phyloP scores from a whole-genome alignment of 1,139 yeast genomes.

The Sugiyamaella xylanicola region DNA sequence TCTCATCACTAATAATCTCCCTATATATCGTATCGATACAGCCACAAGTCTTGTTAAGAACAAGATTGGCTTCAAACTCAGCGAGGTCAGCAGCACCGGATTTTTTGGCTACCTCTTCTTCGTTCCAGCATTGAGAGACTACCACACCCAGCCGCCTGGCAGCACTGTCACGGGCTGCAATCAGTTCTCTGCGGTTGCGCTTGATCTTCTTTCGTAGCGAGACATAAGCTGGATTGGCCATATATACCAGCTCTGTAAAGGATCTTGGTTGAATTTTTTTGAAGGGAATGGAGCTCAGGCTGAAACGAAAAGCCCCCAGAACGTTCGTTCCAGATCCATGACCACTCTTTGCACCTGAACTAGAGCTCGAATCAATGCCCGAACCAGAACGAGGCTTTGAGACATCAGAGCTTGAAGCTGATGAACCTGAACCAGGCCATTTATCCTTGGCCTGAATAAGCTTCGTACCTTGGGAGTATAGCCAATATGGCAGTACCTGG shows the following conservation, averaged over 20 bases:
- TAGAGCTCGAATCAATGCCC: neutral
- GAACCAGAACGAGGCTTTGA: neutral
- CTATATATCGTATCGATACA: slow-evolving; percentile 7
- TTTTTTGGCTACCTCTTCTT: neutral
- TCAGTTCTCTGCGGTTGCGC: slow-evolving; percentile 14
- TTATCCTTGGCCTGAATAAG: slow-evolving; percentile 5
- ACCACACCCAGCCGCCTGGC: slow-evolving; percentile 27
- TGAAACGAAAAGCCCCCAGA: neutral
- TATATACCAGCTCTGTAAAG: slow-evolving; percentile 19
- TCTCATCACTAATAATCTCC: slow-evolving; percentile 8
- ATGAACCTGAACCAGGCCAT: too few species aligned
- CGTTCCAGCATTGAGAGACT: slow-evolving; percentile 17
- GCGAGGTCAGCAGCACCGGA: neutral
- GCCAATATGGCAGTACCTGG: slow-evolving; percentile 34
- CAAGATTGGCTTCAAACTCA: neutral
- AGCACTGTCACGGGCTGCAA: slow-evolving; percentile 23
- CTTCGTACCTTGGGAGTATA: slow-evolving; percentile 14
- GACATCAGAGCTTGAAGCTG: neutral
- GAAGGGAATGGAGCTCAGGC: slow-evolving; percentile 20
- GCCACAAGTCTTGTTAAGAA: slow-evolving; percentile 1
- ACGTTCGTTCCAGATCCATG: neutral
- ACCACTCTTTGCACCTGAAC: neutral
- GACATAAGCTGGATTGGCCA: slow-evolving; percentile 22
- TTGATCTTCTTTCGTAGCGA: slow-evolving; percentile 15
- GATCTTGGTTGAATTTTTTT: slow-evolving; percentile 21